Conservation (phyloP, 345 rosid species). For the Draba incana region DNA sequence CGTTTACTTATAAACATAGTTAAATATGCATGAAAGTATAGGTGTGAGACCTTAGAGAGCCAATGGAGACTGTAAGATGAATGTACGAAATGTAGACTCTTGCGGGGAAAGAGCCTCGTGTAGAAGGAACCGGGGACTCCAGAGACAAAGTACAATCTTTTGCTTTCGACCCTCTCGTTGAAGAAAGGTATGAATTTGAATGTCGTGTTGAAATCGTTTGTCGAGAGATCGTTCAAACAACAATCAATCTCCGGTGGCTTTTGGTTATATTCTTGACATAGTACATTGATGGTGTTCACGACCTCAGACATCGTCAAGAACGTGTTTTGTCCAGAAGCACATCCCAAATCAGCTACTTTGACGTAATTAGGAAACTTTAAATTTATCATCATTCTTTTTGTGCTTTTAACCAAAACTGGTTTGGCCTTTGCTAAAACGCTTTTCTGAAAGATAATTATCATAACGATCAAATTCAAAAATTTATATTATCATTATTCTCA, state of each 20-base stretch:
- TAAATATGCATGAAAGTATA: background rate
- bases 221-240: slow-evolving; percentile 48
- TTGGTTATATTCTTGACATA: background rate
- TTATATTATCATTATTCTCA: too few species aligned
- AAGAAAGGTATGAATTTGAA: slow-evolving; percentile 24
- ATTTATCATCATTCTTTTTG: background rate
- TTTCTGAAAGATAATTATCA: background rate
- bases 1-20: background rate
- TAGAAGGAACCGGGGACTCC: slow-evolving; percentile 53
- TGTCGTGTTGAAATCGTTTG: slow-evolving; percentile 47
- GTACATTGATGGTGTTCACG: slow-evolving; percentile 5
- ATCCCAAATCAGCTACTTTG: slow-evolving; percentile 48
- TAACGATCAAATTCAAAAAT: too few species aligned
- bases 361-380: slow-evolving; percentile 15
- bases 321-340: slow-evolving; percentile 50
- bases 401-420: slow-evolving; percentile 21
- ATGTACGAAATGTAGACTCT: slow-evolving; percentile 39
- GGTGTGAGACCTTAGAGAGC: slow-evolving; percentile 37
- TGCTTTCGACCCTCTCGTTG: background rate
- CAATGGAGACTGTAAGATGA: slow-evolving; percentile 49
- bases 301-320: slow-evolving; percentile 24
- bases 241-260: slow-evolving; percentile 38
- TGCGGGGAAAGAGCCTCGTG: slow-evolving; percentile 46
- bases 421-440: background rate
- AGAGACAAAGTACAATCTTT: slow-evolving; percentile 31